Percentiles rank a stretch among this genome's conserved stretches.
Conservation (phyloP, 2,329 filamentous ascomycete genomes). For the Ophiostoma australiae region DNA sequence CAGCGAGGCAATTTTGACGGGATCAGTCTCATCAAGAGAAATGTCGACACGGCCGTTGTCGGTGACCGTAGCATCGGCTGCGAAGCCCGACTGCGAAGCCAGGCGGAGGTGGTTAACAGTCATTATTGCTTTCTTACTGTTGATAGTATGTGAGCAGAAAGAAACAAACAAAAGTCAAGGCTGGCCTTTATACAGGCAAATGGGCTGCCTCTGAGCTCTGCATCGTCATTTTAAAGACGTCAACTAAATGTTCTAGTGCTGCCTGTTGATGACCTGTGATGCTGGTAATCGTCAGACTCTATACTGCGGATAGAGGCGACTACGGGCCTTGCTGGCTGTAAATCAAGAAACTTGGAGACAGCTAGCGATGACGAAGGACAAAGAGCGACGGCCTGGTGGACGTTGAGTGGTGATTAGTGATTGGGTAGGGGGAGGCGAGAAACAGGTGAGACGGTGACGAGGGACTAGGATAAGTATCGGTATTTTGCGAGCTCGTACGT, state of each 20-base stretch:
- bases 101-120: conserved; percentile 51
- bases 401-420: neutral
- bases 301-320: neutral
- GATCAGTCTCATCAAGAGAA: conserved; percentile 67
- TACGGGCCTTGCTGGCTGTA: neutral
- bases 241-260: neutral
- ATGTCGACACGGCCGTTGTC: conserved; percentile 74
- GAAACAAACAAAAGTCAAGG: neutral
- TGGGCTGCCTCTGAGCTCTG: neutral
- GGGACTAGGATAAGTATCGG: neutral
- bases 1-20: conserved; percentile 57
- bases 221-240: neutral
- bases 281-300: neutral
- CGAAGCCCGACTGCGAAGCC: conserved; percentile 54
- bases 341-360: neutral
- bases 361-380: conserved; percentile 4
- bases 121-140: neutral
- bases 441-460: neutral
- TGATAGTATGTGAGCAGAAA: neutral
- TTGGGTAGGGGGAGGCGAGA: neutral
- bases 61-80: conserved; percentile 56
- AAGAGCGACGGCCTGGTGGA: neutral
- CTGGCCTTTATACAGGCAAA: neutral
- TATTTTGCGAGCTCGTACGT: neutral
- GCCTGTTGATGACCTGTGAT: neutral